phyloP scores from a whole-genome alignment of 2,329 filamentous ascomycete species.

The Penicillium sp. region DNA sequence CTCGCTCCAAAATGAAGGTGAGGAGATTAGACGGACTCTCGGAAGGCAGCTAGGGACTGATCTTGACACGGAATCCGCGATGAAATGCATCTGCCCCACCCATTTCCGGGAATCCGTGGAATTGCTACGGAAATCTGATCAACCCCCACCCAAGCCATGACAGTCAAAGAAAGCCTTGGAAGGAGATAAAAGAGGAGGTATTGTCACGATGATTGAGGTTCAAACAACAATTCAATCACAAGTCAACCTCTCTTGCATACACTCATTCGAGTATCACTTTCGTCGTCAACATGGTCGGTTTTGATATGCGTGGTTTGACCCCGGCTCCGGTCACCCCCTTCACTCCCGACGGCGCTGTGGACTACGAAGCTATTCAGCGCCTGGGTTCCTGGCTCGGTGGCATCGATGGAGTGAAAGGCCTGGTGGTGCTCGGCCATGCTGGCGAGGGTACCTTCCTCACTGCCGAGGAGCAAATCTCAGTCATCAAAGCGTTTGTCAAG shows the following conservation, averaged over 20 bases:
- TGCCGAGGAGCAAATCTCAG: constrained; percentile 52
- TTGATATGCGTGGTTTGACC: constrained; percentile 56
- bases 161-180: neutral
- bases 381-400: constrained; percentile 59
- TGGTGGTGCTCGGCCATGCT: constrained; percentile 59
- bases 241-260: neutral
- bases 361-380: constrained; percentile 58
- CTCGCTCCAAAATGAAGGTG: too few species aligned
- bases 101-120: constrained; percentile 1
- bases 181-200: neutral
- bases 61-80: too few species aligned
- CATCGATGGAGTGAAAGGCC: constrained; percentile 56
- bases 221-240: neutral
- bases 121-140: neutral
- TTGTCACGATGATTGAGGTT: neutral
- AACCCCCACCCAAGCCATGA: too few species aligned
- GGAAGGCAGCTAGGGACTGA: too few species aligned
- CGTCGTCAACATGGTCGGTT: constrained; percentile 28
- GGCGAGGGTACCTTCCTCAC: constrained; percentile 60
- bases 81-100: neutral
- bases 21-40: too few species aligned
- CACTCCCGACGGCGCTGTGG: constrained; percentile 53
- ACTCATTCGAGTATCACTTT: neutral
- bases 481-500: constrained; percentile 58
- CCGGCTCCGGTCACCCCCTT: constrained; percentile 59